Evolutionary conservation across 2,329 filamentous ascomycete genomes (phyloP), one percentile per base, ranked within the genome.

Genomic region (Furcasterigmium furcatum): DNA sequence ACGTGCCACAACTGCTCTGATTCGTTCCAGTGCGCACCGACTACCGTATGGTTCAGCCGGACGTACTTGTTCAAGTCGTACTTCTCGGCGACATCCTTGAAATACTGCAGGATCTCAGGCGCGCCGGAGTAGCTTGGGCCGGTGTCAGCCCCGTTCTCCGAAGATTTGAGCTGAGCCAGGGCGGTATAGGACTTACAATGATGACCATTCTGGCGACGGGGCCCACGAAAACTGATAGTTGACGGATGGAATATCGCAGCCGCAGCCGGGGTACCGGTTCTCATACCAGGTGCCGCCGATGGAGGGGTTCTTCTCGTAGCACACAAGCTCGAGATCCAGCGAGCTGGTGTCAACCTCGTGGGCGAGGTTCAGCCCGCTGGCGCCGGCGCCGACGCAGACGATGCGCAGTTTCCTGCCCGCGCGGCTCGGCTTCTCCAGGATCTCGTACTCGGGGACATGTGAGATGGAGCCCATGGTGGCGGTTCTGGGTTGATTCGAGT

Each of bases 361-460:
- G 16, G 53, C 53, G 21, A 63, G 42, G 46, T 60, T 61, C 22
- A 63, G 49, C 1, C 55, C 60, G 41, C 57, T 59, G 41, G 55
- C 57, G 38, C 59, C 60, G 43, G 55, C 58, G n/a, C 60, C 60
- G 14, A 61, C 50, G 32, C 52, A 56, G 21, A 62, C 51, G 45
- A 63, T 52, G 24, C 57, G 52, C n/a, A 62, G 42, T 20, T 53
- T 55, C n/a, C 57, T 46, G 18, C 51, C 53, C 25, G 45, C 44
- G 19, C 56, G 51, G 25, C 51, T 54, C 24, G 56, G 51, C 46
- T 57, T 52, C 35, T 59, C 56, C 10, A 52, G 35, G 42, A 58
- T 57, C 14, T 49, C 43, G 36, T 57, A 57, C n/a, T 44, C 47
- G 16, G 45, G 45, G 38, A 38, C 21, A 29, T 25, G 38, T 20